A percentile compares a stretch with the other conserved stretches of the same genome.
phyloP scores from a whole-genome alignment of 257 asterid genomes.

The Echites panduratus region DNA sequence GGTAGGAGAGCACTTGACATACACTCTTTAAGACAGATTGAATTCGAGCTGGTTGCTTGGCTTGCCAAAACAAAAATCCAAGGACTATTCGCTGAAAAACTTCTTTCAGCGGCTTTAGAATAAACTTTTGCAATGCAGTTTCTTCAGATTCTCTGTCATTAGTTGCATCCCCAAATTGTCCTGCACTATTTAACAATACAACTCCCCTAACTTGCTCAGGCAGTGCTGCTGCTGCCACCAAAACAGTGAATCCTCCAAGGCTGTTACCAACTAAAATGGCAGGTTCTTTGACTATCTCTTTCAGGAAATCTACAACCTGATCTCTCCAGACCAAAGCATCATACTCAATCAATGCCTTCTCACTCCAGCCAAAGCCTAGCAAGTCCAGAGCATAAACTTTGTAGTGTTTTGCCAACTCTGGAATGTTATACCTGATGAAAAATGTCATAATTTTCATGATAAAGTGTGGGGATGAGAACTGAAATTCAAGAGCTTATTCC shows the following conservation, averaged over 20 bases:
- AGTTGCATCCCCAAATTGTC: conserved; percentile 71
- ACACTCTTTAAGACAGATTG: conserved; percentile 88
- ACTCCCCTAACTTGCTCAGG: conserved; percentile 74
- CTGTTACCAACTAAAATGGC: conserved; percentile 94
- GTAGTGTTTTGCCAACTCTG: conserved; percentile 75
- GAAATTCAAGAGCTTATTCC: background rate
- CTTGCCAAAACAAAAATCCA: conserved; percentile 90
- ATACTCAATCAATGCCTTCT: conserved; percentile 84
- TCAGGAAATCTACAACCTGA: conserved; percentile 80
- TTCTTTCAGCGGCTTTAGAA: conserved; percentile 71
- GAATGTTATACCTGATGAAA: conserved; percentile 69
- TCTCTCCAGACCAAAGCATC: conserved; percentile 93
- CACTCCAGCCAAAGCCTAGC: conserved; percentile 99
- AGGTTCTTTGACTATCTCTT: conserved; percentile 79
- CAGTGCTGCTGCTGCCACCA: conserved; percentile 65
- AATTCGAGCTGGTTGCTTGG: conserved; percentile 85
- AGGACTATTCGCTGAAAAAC: conserved; percentile 72
- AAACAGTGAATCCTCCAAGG: conserved; percentile 93
- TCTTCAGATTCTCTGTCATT: conserved; percentile 45
- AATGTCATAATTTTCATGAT: background rate
- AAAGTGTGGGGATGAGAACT: background rate
- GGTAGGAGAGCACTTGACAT: conserved; percentile 19
- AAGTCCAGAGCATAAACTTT: conserved; percentile 89
- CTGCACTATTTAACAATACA: conserved; percentile 73
- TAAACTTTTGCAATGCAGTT: conserved; percentile 39